Conservation (phyloP, 441 rosid species). For the Omphalea diandra region DNA sequence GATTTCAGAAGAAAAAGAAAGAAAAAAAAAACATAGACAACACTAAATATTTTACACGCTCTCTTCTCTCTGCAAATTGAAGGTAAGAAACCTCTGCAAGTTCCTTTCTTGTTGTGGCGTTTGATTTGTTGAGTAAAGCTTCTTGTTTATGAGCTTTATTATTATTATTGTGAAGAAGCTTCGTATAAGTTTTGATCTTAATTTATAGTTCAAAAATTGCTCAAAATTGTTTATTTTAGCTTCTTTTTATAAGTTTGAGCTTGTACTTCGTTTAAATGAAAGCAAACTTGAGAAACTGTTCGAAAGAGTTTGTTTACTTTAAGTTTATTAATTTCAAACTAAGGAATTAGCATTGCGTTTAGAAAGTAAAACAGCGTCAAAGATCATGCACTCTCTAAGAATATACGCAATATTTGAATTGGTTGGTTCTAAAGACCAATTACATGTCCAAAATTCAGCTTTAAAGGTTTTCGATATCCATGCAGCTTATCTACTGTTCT, state of each 20-base stretch:
- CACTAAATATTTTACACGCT: no score
- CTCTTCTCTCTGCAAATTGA: conserved; percentile 25
- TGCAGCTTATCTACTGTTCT: no score
- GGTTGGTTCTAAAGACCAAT: no score
- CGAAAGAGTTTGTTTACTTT: background rate
- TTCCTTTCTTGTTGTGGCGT: background rate
- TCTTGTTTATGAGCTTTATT: background rate
- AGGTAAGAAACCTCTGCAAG: conserved; percentile 23
- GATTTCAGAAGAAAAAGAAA: conserved; percentile 1
- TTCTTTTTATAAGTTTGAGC: conserved; percentile 5
- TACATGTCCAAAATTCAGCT: background rate
- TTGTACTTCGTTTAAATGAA: conserved; percentile 22
- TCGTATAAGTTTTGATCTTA: background rate
- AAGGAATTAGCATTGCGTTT: background rate
- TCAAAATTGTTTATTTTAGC: background rate
- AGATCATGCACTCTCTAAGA: background rate
- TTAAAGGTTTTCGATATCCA: no score
- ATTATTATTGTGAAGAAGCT: background rate
- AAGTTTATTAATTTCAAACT: background rate
- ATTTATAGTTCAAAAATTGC: background rate
- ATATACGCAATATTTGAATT: no score
- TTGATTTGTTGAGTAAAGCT: conserved; percentile 2
- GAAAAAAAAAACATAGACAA: no score
- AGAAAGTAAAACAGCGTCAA: conserved; percentile 5
- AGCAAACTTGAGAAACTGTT: background rate